phyloP scores from a whole-genome alignment of 345 rosid species.

The Camelina laxa region DNA sequence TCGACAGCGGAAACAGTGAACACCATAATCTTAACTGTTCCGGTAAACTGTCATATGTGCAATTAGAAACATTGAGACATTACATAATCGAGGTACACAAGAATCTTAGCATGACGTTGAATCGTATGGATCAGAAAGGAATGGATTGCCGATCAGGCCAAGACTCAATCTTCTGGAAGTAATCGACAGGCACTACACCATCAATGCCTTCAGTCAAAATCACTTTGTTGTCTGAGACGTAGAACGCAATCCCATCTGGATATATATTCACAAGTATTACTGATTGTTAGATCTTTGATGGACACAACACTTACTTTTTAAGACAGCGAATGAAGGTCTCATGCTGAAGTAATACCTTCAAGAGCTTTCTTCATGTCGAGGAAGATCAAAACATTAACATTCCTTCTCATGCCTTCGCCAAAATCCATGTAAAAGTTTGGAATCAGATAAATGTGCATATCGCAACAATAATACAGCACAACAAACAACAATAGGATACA shows the following conservation, averaged over 20 bases:
- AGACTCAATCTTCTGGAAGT: slow-evolving; percentile 74
- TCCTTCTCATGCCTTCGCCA: slow-evolving; percentile 75
- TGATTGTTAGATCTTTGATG: neutral
- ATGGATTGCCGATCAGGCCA: slow-evolving; percentile 71
- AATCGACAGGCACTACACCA: slow-evolving; percentile 74
- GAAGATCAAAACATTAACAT: slow-evolving; percentile 72
- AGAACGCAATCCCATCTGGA: slow-evolving; percentile 82
- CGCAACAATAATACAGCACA: slow-evolving; percentile 39
- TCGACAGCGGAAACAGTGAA: neutral
- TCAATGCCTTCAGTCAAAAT: slow-evolving; percentile 87
- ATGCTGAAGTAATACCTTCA: slow-evolving; percentile 58
- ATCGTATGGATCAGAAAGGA: slow-evolving; percentile 45
- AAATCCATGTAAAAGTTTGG: slow-evolving; percentile 3
- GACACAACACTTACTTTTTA: neutral
- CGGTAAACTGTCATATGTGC: neutral
- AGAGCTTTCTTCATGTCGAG: slow-evolving; percentile 78
- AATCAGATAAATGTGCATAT: slow-evolving; percentile 14
- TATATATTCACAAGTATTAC: neutral
- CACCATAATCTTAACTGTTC: neutral
- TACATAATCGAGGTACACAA: neutral
- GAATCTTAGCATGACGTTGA: neutral
- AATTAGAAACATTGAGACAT: neutral
- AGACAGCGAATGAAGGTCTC: neutral
- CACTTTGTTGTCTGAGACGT: slow-evolving; percentile 87
- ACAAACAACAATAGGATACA: neutral